Conservation (phyloP, 2,329 filamentous ascomycete species). For the Alternaria sp. region DNA sequence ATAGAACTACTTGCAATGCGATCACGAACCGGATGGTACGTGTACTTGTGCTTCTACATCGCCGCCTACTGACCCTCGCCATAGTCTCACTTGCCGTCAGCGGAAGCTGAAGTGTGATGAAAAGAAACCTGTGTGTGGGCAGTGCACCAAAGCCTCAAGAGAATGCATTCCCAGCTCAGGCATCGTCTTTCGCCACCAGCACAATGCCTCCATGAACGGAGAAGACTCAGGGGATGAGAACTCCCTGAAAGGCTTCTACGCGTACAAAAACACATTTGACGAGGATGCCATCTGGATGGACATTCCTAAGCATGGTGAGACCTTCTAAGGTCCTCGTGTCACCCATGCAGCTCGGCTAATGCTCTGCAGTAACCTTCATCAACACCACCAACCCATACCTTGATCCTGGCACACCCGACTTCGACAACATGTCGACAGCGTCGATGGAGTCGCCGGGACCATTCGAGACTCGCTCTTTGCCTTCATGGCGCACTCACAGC, state of each 20-base stretch:
- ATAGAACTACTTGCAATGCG: slow-evolving; percentile 39
- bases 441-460: slow-evolving; percentile 45
- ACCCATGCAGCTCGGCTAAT: slow-evolving; percentile 15
- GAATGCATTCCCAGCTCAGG: slow-evolving; percentile 69
- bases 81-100: slow-evolving; percentile 62
- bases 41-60: slow-evolving; percentile 7
- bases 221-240: slow-evolving; percentile 54
- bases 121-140: slow-evolving; percentile 66
- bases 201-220: slow-evolving; percentile 73
- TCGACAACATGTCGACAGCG: slow-evolving; percentile 42
- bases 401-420: slow-evolving; percentile 53
- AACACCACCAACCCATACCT: slow-evolving; percentile 69
- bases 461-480: slow-evolving; percentile 37
- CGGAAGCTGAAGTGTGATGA: slow-evolving; percentile 73
- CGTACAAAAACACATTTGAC: slow-evolving; percentile 71
- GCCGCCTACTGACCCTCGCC: slow-evolving; percentile 16
- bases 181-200: slow-evolving; percentile 72
- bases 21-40: slow-evolving; percentile 53
- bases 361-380: slow-evolving; percentile 64
- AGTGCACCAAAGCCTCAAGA: slow-evolving; percentile 67
- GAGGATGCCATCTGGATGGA: slow-evolving; percentile 69
- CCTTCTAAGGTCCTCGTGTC: background rate
- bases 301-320: slow-evolving; percentile 65
- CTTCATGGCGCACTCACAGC: slow-evolving; percentile 40
- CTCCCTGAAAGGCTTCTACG: slow-evolving; percentile 68